These are phyloP conservation scores for Lepiota venenata DNA, from an alignment of 768 basidiomycete species.

Conservation along the genomic window DNA sequence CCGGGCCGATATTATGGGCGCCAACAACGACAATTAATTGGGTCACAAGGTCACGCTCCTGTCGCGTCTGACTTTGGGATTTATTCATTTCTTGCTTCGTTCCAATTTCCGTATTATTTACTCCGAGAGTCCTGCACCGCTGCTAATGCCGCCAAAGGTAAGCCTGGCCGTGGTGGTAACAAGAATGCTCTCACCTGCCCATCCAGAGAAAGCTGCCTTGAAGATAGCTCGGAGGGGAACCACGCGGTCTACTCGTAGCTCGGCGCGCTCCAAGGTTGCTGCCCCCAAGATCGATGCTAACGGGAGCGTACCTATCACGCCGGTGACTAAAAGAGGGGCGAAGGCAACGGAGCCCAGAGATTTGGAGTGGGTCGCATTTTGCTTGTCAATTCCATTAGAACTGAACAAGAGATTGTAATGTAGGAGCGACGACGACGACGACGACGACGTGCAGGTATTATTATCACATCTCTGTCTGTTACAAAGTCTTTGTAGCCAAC, in stretches of 20 bases:
- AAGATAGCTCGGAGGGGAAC: conserved; percentile 31
- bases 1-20: conserved; percentile 4
- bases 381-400: neutral
- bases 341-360: conserved; percentile 9
- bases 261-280: conserved; percentile 32
- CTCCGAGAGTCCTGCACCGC: neutral
- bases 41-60: conserved; percentile 11
- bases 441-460: conserved; percentile 7
- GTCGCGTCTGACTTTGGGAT: conserved; percentile 3
- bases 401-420: neutral
- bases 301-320: conserved; percentile 17
- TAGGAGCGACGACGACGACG: neutral
- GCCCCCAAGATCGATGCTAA: conserved; percentile 22
- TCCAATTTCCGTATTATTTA: neutral
- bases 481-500: neutral
- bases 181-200: neutral
- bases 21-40: conserved; percentile 7
- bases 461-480: neutral
- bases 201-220: conserved; percentile 58
- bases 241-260: conserved; percentile 44
- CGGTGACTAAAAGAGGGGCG: conserved; percentile 20
- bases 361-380: conserved; percentile 9
- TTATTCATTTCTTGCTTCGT: conserved; percentile 2
- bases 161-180: neutral
- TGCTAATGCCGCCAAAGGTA: conserved; percentile 36